Percentiles rank a stretch among this genome's conserved stretches.
phyloP scores from a whole-genome alignment of 768 basidiomycete genomes.

The Fibroporia radiculosa region DNA sequence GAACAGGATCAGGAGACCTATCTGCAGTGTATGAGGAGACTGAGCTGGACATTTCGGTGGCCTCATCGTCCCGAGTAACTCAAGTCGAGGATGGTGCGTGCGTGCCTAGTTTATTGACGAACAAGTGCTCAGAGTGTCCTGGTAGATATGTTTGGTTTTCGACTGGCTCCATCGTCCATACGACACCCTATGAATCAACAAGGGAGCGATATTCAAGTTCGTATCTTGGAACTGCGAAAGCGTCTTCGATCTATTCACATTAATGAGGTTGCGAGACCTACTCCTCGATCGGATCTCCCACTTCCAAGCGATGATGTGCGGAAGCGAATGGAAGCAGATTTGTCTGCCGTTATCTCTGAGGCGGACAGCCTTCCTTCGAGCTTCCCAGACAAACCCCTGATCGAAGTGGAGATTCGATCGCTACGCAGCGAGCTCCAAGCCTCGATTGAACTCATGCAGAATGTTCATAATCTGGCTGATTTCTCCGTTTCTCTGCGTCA shows the following conservation, averaged over 20 bases:
- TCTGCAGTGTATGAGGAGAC: background rate
- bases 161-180: conserved; percentile 25
- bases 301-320: conserved; percentile 48
- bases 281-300: conserved; percentile 22
- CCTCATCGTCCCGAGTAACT: background rate
- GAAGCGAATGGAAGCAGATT: conserved; percentile 37
- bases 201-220: conserved; percentile 38
- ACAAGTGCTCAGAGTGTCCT: no score
- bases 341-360: conserved; percentile 39
- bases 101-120: no score
- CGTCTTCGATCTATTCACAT: conserved; percentile 56
- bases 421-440: conserved; percentile 51
- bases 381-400: conserved; percentile 27
- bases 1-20: background rate
- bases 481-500: conserved; percentile 39
- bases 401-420: conserved; percentile 55
- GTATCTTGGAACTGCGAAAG: conserved; percentile 48
- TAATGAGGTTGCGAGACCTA: conserved; percentile 43
- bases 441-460: conserved; percentile 40
- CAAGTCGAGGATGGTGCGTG: conserved; percentile 9
- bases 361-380: conserved; percentile 39
- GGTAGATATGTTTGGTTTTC: conserved; percentile 53
- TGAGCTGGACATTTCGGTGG: background rate
- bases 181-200: conserved; percentile 28
- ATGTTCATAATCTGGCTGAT: conserved; percentile 46